Percentiles rank a stretch among this genome's conserved stretches.
Evolutionary conservation across 805 yeast species (phyloP).

Genomic region (Candida golubevii): DNA sequence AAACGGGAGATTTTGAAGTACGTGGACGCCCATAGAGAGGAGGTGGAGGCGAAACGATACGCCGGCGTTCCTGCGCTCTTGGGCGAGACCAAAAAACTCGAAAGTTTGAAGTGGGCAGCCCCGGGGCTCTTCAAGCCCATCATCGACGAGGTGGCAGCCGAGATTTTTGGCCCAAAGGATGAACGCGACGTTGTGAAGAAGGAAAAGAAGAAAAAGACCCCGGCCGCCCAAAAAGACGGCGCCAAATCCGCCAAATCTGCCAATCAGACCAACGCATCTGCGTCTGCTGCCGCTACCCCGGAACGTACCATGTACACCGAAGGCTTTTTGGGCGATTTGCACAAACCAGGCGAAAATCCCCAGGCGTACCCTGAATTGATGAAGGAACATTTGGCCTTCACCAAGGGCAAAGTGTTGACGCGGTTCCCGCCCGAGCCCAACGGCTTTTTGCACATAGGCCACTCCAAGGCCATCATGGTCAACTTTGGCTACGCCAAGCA

Average conservation of each 20-base stretch:
- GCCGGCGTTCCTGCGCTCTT: slow-evolving; percentile 70
- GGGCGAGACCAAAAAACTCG: slow-evolving; percentile 70
- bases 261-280: background rate
- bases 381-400: slow-evolving; percentile 71
- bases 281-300: slow-evolving; percentile 17
- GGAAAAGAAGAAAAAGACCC: slow-evolving; percentile 57
- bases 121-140: slow-evolving; percentile 83
- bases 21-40: slow-evolving; percentile 54
- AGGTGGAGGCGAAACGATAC: slow-evolving; percentile 70
- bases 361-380: slow-evolving; percentile 84
- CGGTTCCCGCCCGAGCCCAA: slow-evolving; percentile 99
- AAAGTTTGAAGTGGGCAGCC: slow-evolving; percentile 86
- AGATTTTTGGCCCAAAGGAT: slow-evolving; percentile 87
- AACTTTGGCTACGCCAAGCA: slow-evolving; percentile 95
- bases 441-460: slow-evolving; percentile 96
- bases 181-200: slow-evolving; percentile 84
- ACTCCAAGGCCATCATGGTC: slow-evolving; percentile 95
- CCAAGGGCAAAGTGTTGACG: slow-evolving; percentile 81
- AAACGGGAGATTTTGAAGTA: slow-evolving; percentile 53
- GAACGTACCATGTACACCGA: slow-evolving; percentile 82
- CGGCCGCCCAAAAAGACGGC: slow-evolving; percentile 16
- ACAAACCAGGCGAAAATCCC: slow-evolving; percentile 92
- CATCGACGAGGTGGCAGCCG: slow-evolving; percentile 73
- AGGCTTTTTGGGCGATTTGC: slow-evolving; percentile 93
- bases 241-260: background rate